Evolutionary conservation across 1,139 yeast genomes (phyloP), one percentile per base, ranked within the genome.

Genomic region (Yamadazyma triangularis): DNA sequence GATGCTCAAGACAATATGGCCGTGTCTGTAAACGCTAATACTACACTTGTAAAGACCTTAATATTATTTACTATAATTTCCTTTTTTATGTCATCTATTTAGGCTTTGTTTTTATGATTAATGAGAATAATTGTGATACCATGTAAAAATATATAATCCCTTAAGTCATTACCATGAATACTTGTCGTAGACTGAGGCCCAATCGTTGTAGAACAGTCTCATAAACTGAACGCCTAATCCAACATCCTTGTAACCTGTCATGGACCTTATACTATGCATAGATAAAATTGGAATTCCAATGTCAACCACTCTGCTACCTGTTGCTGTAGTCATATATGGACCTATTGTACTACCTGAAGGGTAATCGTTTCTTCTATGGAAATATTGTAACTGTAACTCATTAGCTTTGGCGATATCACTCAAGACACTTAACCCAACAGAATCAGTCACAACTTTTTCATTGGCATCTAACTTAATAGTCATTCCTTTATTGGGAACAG

Each of bases 261-360:
- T 72, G 15, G 88, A 89, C 48, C 93, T 64, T 35, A 83, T 81
- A 32, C 87, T 79, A 55, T 84, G 94, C 94, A 84, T 84, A 7
- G 88, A 72, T 42, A 82, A 61, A 46, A 82, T 88, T 0, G 93
- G 80, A 39, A 84, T 77, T 24, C 94, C 94, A 35, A 81, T 62
- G 50, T 84, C 94, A 29, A 82, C 70, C 16, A 87, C 79, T 47
- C 87, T 68, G 9, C 88, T 83, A 20, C 94, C 93, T 2, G 89
- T 80, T 25, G 57, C 65, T 5, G 77, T 59, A 1, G 87, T 65
- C 32, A 84, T 59, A 27, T 72, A 65, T 6, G 91, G 91, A 0
- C 94, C 94, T 48, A 84, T 81, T 13, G 93, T 84, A 18, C 89
- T 86, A 10, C 93, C 94, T 2, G 85, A 76, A 38, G 85, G 64